Percentiles rank a stretch among this genome's conserved stretches.
These are phyloP conservation scores for Suillus sp. DNA, from an alignment of 768 basidiomycete genomes.

Conservation along the genomic window DNA sequence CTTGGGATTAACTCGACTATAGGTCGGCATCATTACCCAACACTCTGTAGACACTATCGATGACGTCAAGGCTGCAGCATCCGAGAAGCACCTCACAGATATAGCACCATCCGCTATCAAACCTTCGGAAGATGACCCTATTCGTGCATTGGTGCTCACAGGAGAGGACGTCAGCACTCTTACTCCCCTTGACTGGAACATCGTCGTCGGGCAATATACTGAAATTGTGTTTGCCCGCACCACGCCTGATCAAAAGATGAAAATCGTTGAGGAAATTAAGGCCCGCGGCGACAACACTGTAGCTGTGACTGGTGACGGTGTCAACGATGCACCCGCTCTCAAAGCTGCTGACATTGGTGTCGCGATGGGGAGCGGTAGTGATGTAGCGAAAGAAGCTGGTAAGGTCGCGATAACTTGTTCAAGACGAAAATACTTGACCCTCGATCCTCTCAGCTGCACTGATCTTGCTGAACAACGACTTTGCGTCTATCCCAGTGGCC, in stretches of 20 bases:
- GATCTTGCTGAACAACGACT: conserved; percentile 59
- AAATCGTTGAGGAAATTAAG: conserved; percentile 57
- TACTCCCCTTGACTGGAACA: conserved; percentile 42
- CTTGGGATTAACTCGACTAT: conserved; percentile 10
- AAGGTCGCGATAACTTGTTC: conserved; percentile 21
- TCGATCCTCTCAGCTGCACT: conserved; percentile 36
- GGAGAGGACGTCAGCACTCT: conserved; percentile 45
- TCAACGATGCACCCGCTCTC: conserved; percentile 53
- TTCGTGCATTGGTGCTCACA: conserved; percentile 44
- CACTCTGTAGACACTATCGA: conserved; percentile 38
- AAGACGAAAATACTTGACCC: background rate
- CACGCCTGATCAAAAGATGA: conserved; percentile 58
- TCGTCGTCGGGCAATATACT: conserved; percentile 38
- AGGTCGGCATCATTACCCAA: conserved; percentile 47
- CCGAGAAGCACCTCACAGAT: conserved; percentile 21
- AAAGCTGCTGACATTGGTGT: conserved; percentile 59
- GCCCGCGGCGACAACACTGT: conserved; percentile 49
- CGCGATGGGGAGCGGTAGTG: conserved; percentile 51
- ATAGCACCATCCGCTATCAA: conserved; percentile 30
- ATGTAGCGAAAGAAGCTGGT: conserved; percentile 58
- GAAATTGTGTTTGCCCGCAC: conserved; percentile 56
- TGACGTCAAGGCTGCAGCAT: conserved; percentile 26
- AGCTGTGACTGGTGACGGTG: conserved; percentile 59
- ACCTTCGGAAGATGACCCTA: conserved; percentile 39
- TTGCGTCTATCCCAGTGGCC: conserved; percentile 57